Percentiles rank a stretch among this genome's conserved stretches.
Conservation (phyloP, 2,329 filamentous ascomycete genomes). For the Colletotrichum simmondsii region DNA sequence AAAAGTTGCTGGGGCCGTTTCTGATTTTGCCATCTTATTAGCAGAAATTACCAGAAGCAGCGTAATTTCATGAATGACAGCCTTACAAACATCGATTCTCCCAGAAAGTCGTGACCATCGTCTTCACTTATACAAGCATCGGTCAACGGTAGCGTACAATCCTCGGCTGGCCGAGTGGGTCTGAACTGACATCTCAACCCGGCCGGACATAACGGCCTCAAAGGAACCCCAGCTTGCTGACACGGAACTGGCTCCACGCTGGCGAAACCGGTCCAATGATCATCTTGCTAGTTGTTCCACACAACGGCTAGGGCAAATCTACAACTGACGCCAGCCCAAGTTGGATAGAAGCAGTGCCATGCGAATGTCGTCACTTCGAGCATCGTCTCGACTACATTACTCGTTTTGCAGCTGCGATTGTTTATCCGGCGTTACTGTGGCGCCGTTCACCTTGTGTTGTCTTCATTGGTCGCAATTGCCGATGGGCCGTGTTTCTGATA, state of each 20-base stretch:
- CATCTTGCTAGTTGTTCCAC: not conserved
- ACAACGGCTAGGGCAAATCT: not conserved
- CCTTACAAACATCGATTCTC: no score
- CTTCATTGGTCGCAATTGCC: no score
- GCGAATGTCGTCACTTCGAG: not conserved
- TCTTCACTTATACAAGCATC: not conserved
- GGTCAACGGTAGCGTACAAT: not conserved
- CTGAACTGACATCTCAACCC: not conserved
- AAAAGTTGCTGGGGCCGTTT: no score
- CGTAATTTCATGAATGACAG: no score
- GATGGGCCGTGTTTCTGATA: no score
- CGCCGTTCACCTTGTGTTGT: no score
- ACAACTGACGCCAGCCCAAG: not conserved
- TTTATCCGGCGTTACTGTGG: no score
- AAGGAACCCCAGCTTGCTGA: not conserved
- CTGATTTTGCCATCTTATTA: no score
- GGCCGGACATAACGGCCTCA: not conserved
- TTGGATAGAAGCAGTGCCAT: not conserved
- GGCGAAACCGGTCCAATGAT: not conserved
- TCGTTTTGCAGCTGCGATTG: no score
- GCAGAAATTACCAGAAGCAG: no score
- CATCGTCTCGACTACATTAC: no score
- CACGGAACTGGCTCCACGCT: not conserved
- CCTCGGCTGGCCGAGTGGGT: not conserved
- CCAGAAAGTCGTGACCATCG: not conserved